Base-by-base conservation (phyloP, 2,329 filamentous ascomycete species). In the Aureobasidium sp. region DNA sequence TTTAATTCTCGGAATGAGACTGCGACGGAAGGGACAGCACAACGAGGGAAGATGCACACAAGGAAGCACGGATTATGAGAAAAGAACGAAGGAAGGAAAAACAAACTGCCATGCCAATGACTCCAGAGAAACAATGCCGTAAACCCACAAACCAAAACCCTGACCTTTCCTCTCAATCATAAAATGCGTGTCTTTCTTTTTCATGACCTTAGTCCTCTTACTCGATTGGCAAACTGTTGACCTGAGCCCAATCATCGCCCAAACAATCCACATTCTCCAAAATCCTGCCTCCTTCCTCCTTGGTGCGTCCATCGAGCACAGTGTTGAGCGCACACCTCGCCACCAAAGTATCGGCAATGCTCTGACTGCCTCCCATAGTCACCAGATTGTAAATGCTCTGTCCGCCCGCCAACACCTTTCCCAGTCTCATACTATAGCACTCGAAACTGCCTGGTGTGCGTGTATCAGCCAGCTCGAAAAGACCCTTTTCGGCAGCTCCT, bases 181-280 rank as follows among this genome's bases (percentile, higher is more conserved):
- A 32, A 57, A 37, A 47, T 47, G 21, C 42, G 42, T 53, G 36
- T 41, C 21, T 39, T 11, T 29, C 10, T 25, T 4, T n/a, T 14
- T 37, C 32, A 41, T 29, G 7, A 9, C 6, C n/a, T 27, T 21
- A 21, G 21, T 21, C 27, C 36, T 42, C 16, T 59, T 21, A 60
- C 5, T 51, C 27, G 32, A 50, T 44, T 7, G 55, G 2, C 5
- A 60, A 34, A n/a, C 13, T 50, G 57, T 73, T 74, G n/a, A 73
- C 64, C 55, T 66, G 63, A 45, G 69, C 69, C 72, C 72, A 74
- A 48, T 71, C 72, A 25, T 72, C 69, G 6, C 72, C 72, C 53
- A 74, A 59, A 51, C 69, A 70, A 44, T 72, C 71, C 61, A 63
- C 68, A 50, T 73, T 73, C 66, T 74, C 72, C 67, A 74, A 44